Evolutionary conservation across 208 protist genomes (phyloP), one percentile per base, ranked within the genome.

Genomic region (Crithidia bombi): DNA sequence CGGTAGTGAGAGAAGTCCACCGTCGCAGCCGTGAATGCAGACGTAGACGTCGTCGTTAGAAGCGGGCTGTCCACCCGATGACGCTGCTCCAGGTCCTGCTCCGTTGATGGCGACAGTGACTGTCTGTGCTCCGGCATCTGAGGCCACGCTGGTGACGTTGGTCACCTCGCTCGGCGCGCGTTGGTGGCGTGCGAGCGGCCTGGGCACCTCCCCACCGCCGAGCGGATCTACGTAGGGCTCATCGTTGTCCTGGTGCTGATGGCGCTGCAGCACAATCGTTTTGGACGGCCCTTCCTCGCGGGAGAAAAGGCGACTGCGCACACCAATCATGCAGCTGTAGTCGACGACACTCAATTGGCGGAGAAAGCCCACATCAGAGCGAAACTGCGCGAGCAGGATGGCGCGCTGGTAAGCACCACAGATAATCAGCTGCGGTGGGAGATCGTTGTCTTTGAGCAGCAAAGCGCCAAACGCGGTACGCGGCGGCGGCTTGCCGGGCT

Each of bases 241-340:
- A 17, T 66, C 61, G 17, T 51, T 36, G 51, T 52, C 52, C 35
- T 43, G 17, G 57, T 50, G 39, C 61, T 75, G 66, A 14, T 63
- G 44, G 5, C 77, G 65, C 28, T 67, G 65, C 39, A 84, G 65
- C 25, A 93, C 38, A 23, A 89, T 79, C 10, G 84, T 93, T 52
- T 80, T 81, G 3, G 87, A 89, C 9, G 87, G 83, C 1, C 84
- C 81, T 35, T 95, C 81, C 32, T 88, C 75, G 9, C 76, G 52
- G 4, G 83, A 76, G 69, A 91, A 89, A 63, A 94, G 76, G 11
- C 89, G 89, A 50, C 83, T 91, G 56, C 93, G 95, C 36, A 98
- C 80, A 25, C 95, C 95, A 46, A 97, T 89, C 79, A 98, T 75
- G 43, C 93, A 92, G 69, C 88, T 96, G 83, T 97, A 98, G 80